A percentile compares a stretch with the other conserved stretches of the same genome.
Conservation (phyloP, 2,329 filamentous ascomycete species). For the Fusarium staphyleae region DNA sequence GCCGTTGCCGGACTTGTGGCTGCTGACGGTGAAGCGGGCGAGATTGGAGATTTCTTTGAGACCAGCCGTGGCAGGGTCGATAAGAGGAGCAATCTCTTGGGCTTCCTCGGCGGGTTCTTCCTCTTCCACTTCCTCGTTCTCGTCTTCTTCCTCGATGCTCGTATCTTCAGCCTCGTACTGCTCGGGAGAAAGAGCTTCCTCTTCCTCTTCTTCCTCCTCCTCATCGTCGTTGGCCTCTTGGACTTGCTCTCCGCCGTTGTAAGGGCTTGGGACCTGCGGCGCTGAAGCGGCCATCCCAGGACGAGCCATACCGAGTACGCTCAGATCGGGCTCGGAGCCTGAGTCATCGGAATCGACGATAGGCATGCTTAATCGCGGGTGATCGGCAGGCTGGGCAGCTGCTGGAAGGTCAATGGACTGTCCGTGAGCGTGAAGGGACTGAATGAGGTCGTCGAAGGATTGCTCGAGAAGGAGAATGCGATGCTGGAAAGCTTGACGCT, state of each 20-base stretch:
- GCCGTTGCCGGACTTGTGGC: slow-evolving; percentile 80
- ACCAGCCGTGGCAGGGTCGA: slow-evolving; percentile 60
- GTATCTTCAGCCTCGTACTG: slow-evolving; percentile 45
- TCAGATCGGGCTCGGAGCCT: slow-evolving; percentile 49
- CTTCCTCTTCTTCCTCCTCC: slow-evolving; percentile 32
- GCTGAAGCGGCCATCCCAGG: slow-evolving; percentile 30
- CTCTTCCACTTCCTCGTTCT: slow-evolving; percentile 32
- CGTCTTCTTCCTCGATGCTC: slow-evolving; percentile 44
- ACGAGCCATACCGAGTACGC: slow-evolving; percentile 47
- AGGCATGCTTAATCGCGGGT: slow-evolving; percentile 48
- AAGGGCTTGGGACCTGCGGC: slow-evolving; percentile 43
- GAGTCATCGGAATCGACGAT: slow-evolving; percentile 47
- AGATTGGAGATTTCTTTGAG: slow-evolving; percentile 87
- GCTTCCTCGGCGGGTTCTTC: slow-evolving; percentile 39
- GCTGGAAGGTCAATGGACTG: slow-evolving; percentile 17
- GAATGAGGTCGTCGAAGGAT: background rate
- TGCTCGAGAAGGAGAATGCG: slow-evolving; percentile 7
- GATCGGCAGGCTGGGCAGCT: slow-evolving; percentile 43
- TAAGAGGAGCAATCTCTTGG: slow-evolving; percentile 49
- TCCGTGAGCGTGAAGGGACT: background rate
- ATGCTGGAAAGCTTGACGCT: slow-evolving; percentile 11
- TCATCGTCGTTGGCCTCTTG: slow-evolving; percentile 36
- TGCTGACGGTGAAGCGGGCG: slow-evolving; percentile 83
- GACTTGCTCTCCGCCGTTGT: slow-evolving; percentile 32
- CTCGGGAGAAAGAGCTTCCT: slow-evolving; percentile 42